These are phyloP conservation scores for Termitomyces sp. DNA, from an alignment of 768 basidiomycete species.

Conservation along the genomic window DNA sequence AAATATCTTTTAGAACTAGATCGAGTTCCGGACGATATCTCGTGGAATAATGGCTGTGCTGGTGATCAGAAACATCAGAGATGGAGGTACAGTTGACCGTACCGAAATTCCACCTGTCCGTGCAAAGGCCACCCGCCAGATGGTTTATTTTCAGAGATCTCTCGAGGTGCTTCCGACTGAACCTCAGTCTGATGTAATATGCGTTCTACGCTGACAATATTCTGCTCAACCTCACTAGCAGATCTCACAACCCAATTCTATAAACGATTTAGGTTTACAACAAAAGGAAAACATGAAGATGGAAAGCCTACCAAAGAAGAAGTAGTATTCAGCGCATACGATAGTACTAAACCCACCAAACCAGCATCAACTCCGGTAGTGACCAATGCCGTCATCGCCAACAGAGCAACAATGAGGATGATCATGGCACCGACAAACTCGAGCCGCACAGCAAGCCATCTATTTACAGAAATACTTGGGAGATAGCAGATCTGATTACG, in stretches of 20 bases:
- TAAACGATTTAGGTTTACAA: neutral
- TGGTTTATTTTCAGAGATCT: constrained; percentile 55
- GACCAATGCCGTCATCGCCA: constrained; percentile 66
- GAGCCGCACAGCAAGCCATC: constrained; percentile 80
- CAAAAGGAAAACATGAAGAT: neutral
- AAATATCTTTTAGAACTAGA: constrained; percentile 71
- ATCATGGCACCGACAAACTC: constrained; percentile 82
- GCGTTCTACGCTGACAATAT: constrained; percentile 85
- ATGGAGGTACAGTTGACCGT: constrained; percentile 22
- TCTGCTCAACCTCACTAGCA: constrained; percentile 86
- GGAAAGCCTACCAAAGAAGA: constrained; percentile 58
- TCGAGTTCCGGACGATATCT: constrained; percentile 79
- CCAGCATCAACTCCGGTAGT: constrained; percentile 82
- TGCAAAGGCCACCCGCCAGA: constrained; percentile 60
- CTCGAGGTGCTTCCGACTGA: constrained; percentile 66
- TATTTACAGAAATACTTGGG: constrained; percentile 67
- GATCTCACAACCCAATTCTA: constrained; percentile 63
- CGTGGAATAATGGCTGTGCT: constrained; percentile 58
- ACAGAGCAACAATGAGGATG: constrained; percentile 63
- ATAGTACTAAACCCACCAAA: constrained; percentile 79
- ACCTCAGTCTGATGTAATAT: constrained; percentile 79
- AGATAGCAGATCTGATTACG: constrained; percentile 79
- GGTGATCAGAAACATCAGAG: neutral
- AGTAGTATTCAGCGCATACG: constrained; percentile 80
- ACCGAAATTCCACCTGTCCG: constrained; percentile 73